A percentile compares a stretch with the other conserved stretches of the same genome.
phyloP scores from a whole-genome alignment of 805 yeast species.

The Saturnispora diversa region DNA sequence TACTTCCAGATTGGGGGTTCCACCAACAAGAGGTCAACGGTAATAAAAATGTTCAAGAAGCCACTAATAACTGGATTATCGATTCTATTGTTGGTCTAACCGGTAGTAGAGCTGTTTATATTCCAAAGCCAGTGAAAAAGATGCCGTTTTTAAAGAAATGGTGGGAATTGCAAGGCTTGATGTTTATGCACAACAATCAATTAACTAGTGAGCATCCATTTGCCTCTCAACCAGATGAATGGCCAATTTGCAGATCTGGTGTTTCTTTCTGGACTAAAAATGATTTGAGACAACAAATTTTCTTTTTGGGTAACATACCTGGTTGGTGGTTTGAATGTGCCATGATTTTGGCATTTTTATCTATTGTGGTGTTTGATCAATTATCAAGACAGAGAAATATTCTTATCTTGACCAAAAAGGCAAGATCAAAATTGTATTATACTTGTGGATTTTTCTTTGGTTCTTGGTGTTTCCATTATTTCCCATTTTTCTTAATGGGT shows the following conservation, averaged over 20 bases:
- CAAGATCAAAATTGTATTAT: constrained; percentile 67
- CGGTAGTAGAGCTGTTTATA: constrained; percentile 55
- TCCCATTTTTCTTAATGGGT: constrained; percentile 86
- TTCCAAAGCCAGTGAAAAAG: constrained; percentile 53
- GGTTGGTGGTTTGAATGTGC: constrained; percentile 85
- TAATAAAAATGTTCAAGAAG: constrained; percentile 67
- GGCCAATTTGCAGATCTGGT: constrained; percentile 89
- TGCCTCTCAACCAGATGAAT: constrained; percentile 82
- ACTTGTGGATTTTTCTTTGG: constrained; percentile 75
- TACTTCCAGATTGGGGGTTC: constrained; percentile 93
- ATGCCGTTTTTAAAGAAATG: constrained; percentile 79
- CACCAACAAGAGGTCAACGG: constrained; percentile 92
- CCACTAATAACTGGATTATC: constrained; percentile 65
- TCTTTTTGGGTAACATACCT: constrained; percentile 79
- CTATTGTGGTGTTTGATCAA: constrained; percentile 65
- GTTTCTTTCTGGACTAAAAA: constrained; percentile 93
- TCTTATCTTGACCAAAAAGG: constrained; percentile 45
- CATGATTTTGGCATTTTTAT: constrained; percentile 54
- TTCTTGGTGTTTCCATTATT: constrained; percentile 85
- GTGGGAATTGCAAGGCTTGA: constrained; percentile 76
- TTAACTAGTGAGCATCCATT: constrained; percentile 87
- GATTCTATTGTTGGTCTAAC: constrained; percentile 59
- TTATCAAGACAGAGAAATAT: constrained; percentile 66
- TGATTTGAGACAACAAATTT: constrained; percentile 63
- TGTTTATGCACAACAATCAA: constrained; percentile 90